Base-by-base conservation (phyloP, 176 grass and related monocot genomes). In the Coix lacrymajobi region DNA sequence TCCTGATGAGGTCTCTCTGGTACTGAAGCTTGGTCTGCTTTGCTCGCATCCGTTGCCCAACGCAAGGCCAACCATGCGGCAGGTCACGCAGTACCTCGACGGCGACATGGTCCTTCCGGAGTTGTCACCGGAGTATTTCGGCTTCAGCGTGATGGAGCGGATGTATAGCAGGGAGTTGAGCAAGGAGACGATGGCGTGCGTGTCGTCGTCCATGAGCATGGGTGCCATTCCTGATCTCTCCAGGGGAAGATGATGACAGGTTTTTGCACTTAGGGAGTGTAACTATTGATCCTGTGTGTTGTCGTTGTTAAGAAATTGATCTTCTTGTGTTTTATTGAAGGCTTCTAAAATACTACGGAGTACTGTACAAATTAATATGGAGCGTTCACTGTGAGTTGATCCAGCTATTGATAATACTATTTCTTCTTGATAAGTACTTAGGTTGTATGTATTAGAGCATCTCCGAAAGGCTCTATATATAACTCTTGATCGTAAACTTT, bases 61-160 rank as follows among this genome's bases (percentile, higher is more conserved):
- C 4, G 49, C 65, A 6, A 89, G 91, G 72, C 91, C 87, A 6
- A 87, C 81, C 26, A 90, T 90, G 72, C 69, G 84, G 22, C 77
- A 82, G 25, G 85, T 90, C 77, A 73, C 73, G 49, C 77, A 82
- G 54, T 87, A 75, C 73, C 81, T 93, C 33, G 78, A 89, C 33
- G 80, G 87, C 3, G 76, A 87, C 0, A n/a, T 45, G 20, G 2
- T 22, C 12, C 76, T 89, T 13, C 66, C 90, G 1, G 81, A 86
- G 28, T 8, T 91, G 43, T 78, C 89, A 2, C 63, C 71, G 26
- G 28, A 77, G 20, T 52, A 75, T 63, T 25, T 75, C 1, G 67
- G 81, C n/a, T 80, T 80, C 87, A 41, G 37, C 30, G 46, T 11
- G 5, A 10, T 80, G 60, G 81, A 80, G 48, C 29, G 17, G 39